Conservation (phyloP, 164 flowering plant species). For the Kingdonia uniflora region DNA sequence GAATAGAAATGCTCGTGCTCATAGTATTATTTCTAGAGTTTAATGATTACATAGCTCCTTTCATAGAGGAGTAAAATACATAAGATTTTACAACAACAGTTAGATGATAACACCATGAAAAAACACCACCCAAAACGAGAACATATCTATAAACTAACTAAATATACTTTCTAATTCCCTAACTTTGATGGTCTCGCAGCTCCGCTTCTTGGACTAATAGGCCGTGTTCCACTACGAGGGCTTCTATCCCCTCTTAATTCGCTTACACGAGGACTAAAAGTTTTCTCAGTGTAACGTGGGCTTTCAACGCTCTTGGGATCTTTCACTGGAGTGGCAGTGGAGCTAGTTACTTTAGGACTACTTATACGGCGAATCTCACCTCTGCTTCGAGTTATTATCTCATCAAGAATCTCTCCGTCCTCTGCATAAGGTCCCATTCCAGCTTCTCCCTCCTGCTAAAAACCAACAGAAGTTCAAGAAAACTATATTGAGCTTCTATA, state of each 20-base stretch:
- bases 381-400: slow-evolving; percentile 76
- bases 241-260: slow-evolving; percentile 47
- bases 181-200: slow-evolving; percentile 37
- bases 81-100: too few species aligned
- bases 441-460: slow-evolving; percentile 43
- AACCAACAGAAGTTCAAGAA: slow-evolving; percentile 1
- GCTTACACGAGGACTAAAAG: slow-evolving; percentile 57
- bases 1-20: too few species aligned
- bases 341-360: slow-evolving; percentile 84
- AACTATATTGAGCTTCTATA: too few species aligned
- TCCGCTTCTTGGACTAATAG: slow-evolving; percentile 35
- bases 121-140: too few species aligned
- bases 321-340: slow-evolving; percentile 57
- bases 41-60: too few species aligned
- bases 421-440: slow-evolving; percentile 39
- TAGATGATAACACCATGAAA: too few species aligned
- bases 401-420: slow-evolving; percentile 76
- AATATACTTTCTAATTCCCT: slow-evolving; percentile 21
- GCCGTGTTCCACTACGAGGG: slow-evolving; percentile 37
- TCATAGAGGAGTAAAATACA: too few species aligned
- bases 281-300: slow-evolving; percentile 37
- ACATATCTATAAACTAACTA: too few species aligned
- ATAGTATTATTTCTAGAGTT: too few species aligned
- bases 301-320: slow-evolving; percentile 43
- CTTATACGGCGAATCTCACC: slow-evolving; percentile 62